phyloP scores from a whole-genome alignment of 2,329 filamentous ascomycete genomes.

The Beauveria medogensis region DNA sequence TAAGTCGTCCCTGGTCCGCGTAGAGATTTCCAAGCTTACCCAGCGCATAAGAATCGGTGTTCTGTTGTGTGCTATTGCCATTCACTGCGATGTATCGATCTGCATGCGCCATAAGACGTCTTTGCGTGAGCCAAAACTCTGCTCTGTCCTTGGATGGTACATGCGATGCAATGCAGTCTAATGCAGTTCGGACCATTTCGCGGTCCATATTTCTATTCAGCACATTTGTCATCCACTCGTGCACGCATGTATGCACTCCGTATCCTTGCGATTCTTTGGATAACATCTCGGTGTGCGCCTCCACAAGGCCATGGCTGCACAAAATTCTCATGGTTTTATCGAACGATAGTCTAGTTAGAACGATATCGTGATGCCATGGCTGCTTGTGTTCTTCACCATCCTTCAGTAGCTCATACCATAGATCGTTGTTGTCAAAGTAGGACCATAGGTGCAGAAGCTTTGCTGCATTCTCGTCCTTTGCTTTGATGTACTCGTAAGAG shows the following conservation, averaged over 20 bases:
- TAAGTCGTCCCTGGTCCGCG: no score
- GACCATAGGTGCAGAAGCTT: slow-evolving; percentile 33
- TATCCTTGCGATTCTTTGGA: slow-evolving; percentile 18
- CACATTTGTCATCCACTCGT: slow-evolving; percentile 22
- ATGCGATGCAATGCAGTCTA: no score
- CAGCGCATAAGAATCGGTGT: no score
- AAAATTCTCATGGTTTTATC: slow-evolving; percentile 21
- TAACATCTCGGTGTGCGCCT: no score
- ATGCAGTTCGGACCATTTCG: no score
- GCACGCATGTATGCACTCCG: slow-evolving; percentile 26
- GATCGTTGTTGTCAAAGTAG: slow-evolving; percentile 33
- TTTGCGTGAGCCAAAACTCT: slow-evolving; percentile 14
- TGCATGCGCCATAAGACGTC: slow-evolving; percentile 17
- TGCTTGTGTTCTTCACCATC: background rate
- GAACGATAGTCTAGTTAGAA: slow-evolving; percentile 18
- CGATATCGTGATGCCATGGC: slow-evolving; percentile 19
- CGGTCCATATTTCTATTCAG: slow-evolving; percentile 15
- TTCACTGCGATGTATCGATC: slow-evolving; percentile 10
- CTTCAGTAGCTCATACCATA: slow-evolving; percentile 36
- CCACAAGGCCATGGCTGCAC: slow-evolving; percentile 21
- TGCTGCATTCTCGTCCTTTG: slow-evolving; percentile 19
- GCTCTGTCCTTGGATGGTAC: background rate
- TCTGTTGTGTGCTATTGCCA: no score
- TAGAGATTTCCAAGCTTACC: no score
- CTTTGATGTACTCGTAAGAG: slow-evolving; percentile 28